These are phyloP conservation scores for Oryza longistaminata DNA, from an alignment of 176 grass and related monocot genomes.

Conservation along the genomic window DNA sequence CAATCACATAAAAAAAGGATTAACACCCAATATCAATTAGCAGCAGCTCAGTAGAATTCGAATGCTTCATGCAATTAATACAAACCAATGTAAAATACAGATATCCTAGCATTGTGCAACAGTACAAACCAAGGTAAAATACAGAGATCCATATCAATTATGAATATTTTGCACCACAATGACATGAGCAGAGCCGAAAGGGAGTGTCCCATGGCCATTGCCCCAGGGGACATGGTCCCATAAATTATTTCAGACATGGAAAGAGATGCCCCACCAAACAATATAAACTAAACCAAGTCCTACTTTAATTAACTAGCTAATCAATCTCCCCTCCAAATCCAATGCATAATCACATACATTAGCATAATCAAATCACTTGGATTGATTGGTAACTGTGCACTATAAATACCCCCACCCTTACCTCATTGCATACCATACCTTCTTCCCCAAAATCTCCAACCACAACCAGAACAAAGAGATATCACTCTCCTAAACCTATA, in stretches of 20 bases:
- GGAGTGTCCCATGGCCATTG: background rate
- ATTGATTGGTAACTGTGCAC: background rate
- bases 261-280: conserved; percentile 30
- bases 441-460: background rate
- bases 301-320: background rate
- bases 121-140: background rate
- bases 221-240: conserved; percentile 20
- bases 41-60: background rate
- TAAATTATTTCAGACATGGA: conserved; percentile 38
- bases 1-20: too few species aligned
- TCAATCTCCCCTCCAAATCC: background rate
- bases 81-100: background rate
- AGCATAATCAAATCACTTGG: background rate
- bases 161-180: background rate
- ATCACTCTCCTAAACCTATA: too few species aligned
- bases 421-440: background rate
- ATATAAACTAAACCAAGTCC: background rate
- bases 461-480: background rate
- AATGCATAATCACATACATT: conserved; percentile 7
- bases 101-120: background rate
- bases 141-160: background rate
- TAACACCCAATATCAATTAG: too few species aligned
- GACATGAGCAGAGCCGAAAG: conserved; percentile 13
- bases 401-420: conserved; percentile 26
- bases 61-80: background rate